A percentile compares a stretch with the other conserved stretches of the same genome.
phyloP scores from a whole-genome alignment of 768 basidiomycete genomes.

The Amanita pallidorosea region DNA sequence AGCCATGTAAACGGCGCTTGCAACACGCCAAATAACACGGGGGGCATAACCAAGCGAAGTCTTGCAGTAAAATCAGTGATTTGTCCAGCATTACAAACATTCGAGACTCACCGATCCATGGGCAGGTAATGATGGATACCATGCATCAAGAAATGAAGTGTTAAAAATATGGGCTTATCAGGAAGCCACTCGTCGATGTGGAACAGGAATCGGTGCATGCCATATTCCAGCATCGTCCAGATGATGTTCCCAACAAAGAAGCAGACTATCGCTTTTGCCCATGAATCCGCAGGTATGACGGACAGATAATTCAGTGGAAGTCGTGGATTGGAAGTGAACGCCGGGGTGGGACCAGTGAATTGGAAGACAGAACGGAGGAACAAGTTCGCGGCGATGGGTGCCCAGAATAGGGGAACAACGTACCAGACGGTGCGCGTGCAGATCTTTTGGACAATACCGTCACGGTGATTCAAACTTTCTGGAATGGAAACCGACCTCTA shows the following conservation, averaged over 20 bases:
- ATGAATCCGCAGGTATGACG: constrained; percentile 37
- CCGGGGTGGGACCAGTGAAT: constrained; percentile 62
- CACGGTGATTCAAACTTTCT: background rate
- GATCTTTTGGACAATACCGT: constrained; percentile 28
- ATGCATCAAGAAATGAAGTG: constrained; percentile 86
- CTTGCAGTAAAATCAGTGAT: constrained; percentile 21
- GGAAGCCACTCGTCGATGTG: constrained; percentile 86
- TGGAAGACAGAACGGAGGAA: constrained; percentile 75
- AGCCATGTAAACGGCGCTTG: constrained; percentile 83
- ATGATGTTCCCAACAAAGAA: constrained; percentile 81
- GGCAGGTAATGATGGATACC: constrained; percentile 97
- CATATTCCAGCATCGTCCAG: constrained; percentile 93
- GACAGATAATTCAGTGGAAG: constrained; percentile 41
- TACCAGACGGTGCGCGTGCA: constrained; percentile 89
- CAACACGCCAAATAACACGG: constrained; percentile 64
- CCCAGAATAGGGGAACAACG: constrained; percentile 86
- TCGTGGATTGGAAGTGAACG: constrained; percentile 44
- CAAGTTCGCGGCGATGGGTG: constrained; percentile 75
- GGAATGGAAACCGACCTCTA: constrained; percentile 52
- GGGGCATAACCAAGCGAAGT: constrained; percentile 95
- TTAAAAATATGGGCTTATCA: constrained; percentile 69
- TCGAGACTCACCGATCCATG: constrained; percentile 68
- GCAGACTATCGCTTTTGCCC: constrained; percentile 47
- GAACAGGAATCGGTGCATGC: constrained; percentile 93
- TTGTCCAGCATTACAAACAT: background rate